Base-by-base conservation (phyloP, 2,329 filamentous ascomycete species). In the Mycosphaerella sp. region DNA sequence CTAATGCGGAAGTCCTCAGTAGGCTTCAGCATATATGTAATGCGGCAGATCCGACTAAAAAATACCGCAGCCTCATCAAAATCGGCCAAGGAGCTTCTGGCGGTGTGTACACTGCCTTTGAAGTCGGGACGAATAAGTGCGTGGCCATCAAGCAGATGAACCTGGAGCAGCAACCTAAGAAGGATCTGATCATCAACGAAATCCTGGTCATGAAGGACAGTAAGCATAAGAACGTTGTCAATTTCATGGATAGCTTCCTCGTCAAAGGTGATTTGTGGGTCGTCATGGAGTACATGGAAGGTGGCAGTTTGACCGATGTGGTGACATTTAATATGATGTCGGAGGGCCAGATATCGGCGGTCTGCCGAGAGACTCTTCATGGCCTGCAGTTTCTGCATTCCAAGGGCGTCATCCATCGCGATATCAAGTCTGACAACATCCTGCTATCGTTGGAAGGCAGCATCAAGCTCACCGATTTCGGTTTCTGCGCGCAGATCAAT, bases 111-210 rank as follows among this genome's bases (percentile, higher is more conserved):
- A 95, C 89, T 0, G 93, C 91, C 3, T 88, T 91, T 66, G 88
- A 96, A 69, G 79, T 83, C 58, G 85, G 82, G 50, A 86, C 82
- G 35, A 95, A 95, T 71, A 83, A 86, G 56, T 83, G 94, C 60
- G 93, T 98, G 34, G 93, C 93, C 37, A 97, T 98, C 72, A 98
- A 98, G 75, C 93, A 98, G 75, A 98, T 98, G 93, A 97, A 97
- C 61, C 75, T 98, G 50, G 93, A 97, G 70, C 87, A 97, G 71
- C 93, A 98, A 65, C 93, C 93, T 2, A 97, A 97, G 79, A 98
- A 98, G 71, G 93, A 98, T 63, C 76, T 97, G 43, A 98, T 98
- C 65, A 96, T 98, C 72, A 98, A 98, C 70, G 93, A 98, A 68
- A 98, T 98, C 60, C 73, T 98, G 52, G 93, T 98, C 52, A 98